Evolutionary conservation across 2,329 filamentous ascomycete species (phyloP), one percentile per base, ranked within the genome.

Genomic region (Fusarium sarcochroum): DNA sequence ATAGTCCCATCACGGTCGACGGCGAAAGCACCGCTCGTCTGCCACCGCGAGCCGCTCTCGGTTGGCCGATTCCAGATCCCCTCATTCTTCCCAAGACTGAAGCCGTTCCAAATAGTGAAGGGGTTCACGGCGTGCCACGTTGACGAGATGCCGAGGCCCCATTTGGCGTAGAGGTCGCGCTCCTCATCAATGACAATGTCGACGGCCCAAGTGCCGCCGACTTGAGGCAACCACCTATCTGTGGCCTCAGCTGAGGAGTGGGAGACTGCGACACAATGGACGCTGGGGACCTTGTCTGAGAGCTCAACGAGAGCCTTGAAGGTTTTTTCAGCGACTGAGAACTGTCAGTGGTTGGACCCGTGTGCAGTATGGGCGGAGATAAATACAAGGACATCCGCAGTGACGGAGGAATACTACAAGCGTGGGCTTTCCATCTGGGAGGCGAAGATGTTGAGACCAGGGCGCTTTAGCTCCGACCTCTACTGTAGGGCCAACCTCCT

Each of bases 311-410:
- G 80, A 32, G 75, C 71, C 56, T 82, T 82, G 77, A 91, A 91
- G 14, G 85, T 86, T 76, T 91, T 91, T 75, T 92, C 90, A 15
- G 90, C 89, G 76, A 92, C 90, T 91, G 52, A 9, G 45, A 25
- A 10, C 45, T 34, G 35, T 46, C 41, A 56, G 40, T 23, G 40
- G 27, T 37, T 25, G 15, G 34, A 30, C 14, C 27, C 25, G 15
- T n/a, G 23, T 25, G n/a, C n/a, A 14, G 18, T 21, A 18, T 20
- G 21, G 21, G n/a, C 15, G 25, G 15, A 32, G 30, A 15, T 27
- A 23, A 14, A 18, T 84, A 91, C 91, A 92, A 13, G 91, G 91
- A 80, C 90, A 92, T 34, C 91, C 91, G 75, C 90, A 93, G 76
- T 93, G 90, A 34, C 91, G 84, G 7, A 93, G 82, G 73, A 93